Evolutionary conservation across 345 rosid genomes (phyloP).

Genomic region (Noccaea bulbosa): DNA sequence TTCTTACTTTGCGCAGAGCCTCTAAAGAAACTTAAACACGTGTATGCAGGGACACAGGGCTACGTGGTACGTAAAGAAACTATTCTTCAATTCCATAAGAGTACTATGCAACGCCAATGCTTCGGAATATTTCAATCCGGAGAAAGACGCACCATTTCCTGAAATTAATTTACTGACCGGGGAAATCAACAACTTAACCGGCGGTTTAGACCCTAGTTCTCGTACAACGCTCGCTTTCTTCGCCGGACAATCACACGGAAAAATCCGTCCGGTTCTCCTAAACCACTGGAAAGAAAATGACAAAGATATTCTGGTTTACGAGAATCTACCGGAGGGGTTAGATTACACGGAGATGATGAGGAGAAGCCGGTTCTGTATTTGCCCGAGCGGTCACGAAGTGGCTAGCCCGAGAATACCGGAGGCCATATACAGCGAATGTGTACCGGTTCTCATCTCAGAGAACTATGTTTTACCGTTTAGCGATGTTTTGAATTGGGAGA

Average conservation of each 20-base stretch:
- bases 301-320: constrained; percentile 60
- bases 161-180: constrained; percentile 71
- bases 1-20: neutral
- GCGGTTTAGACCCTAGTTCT: constrained; percentile 50
- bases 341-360: constrained; percentile 58
- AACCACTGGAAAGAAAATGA: constrained; percentile 67
- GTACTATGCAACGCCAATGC: constrained; percentile 80
- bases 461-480: constrained; percentile 65
- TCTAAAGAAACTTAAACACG: neutral
- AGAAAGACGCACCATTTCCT: constrained; percentile 71
- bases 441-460: constrained; percentile 70
- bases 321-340: constrained; percentile 46
- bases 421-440: constrained; percentile 70
- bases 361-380: constrained; percentile 64
- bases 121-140: constrained; percentile 76
- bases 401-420: constrained; percentile 82
- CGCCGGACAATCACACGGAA: constrained; percentile 69
- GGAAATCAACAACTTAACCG: constrained; percentile 52
- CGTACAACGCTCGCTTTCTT: constrained; percentile 71
- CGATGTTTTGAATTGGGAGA: constrained; percentile 69
- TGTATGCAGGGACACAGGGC: constrained; percentile 62
- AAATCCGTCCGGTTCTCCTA: constrained; percentile 58
- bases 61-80: constrained; percentile 62
- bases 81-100: constrained; percentile 68
- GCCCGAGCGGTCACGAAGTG: constrained; percentile 88